Percentiles rank a stretch among this genome's conserved stretches.
phyloP scores from a whole-genome alignment of 768 basidiomycete genomes.

The Pholiota molesta region DNA sequence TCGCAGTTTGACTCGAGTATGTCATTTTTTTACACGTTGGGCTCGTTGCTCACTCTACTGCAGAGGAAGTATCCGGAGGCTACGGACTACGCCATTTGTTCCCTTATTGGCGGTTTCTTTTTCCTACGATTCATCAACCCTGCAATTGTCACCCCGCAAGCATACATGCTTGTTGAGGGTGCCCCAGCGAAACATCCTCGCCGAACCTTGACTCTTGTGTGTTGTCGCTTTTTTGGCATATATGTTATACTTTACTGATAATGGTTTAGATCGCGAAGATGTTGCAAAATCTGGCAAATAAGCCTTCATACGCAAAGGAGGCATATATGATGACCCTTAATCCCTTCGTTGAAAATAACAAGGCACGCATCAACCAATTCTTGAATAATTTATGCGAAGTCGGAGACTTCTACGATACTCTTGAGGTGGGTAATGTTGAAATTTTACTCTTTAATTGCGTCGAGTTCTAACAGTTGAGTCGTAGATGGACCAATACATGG shows the following conservation, averaged over 20 bases:
- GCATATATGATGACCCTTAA: slow-evolving; percentile 98
- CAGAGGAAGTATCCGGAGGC: slow-evolving; percentile 99
- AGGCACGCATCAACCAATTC: slow-evolving; percentile 96
- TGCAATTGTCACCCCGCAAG: slow-evolving; percentile 98
- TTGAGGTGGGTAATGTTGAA: slow-evolving; percentile 67
- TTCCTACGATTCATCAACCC: slow-evolving; percentile 99
- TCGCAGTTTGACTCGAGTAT: slow-evolving; percentile 89
- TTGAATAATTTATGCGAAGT: slow-evolving; percentile 97
- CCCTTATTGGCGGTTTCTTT: slow-evolving; percentile 99
- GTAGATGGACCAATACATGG: slow-evolving; percentile 99
- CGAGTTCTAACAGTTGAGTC: slow-evolving; percentile 3
- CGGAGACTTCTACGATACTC: slow-evolving; percentile 97
- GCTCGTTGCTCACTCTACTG: slow-evolving; percentile 6
- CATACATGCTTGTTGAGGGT: slow-evolving; percentile 98
- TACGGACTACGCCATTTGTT: slow-evolving; percentile 97
- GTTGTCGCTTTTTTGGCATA: slow-evolving; percentile 30
- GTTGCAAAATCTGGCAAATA: slow-evolving; percentile 99
- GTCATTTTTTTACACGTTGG: slow-evolving; percentile 25
- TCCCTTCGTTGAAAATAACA: slow-evolving; percentile 99
- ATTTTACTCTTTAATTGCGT: background rate
- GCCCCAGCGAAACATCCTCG: slow-evolving; percentile 98
- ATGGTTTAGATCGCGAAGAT: slow-evolving; percentile 91
- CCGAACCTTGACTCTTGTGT: slow-evolving; percentile 86
- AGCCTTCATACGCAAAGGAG: slow-evolving; percentile 97
- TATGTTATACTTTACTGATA: background rate